Conservation (phyloP, 2,329 filamentous ascomycete genomes). For the Ceratocystis huliohia region DNA sequence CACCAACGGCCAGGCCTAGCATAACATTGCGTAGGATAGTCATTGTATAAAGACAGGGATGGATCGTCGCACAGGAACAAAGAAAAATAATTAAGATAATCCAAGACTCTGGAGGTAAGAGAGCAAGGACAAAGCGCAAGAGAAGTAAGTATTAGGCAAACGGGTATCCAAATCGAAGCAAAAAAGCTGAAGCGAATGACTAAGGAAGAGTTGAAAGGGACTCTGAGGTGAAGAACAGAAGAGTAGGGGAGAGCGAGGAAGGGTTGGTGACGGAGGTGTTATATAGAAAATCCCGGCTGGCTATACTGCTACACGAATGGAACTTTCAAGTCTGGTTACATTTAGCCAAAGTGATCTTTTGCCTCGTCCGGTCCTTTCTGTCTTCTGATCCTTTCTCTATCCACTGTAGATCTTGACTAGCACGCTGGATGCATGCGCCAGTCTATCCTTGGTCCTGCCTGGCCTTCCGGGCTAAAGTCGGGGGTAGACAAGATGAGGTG, state of each 20-base stretch:
- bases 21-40: constrained; percentile 16
- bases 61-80: neutral
- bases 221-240: neutral
- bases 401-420: neutral
- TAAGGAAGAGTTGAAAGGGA: neutral
- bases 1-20: constrained; percentile 10
- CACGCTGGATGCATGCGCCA: neutral
- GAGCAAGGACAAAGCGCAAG: neutral
- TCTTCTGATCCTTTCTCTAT: neutral
- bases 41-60: constrained; percentile 6
- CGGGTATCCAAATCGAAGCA: neutral
- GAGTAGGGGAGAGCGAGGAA: neutral
- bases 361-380: neutral
- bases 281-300: neutral
- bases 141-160: neutral
- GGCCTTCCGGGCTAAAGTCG: neutral
- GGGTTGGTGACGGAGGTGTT: neutral
- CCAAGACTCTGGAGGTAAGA: neutral
- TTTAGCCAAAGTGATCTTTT: neutral
- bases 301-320: neutral
- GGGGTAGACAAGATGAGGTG: too few relatives aligned
- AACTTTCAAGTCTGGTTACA: neutral
- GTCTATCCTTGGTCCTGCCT: neutral
- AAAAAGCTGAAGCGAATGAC: neutral
- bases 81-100: neutral